Evolutionary conservation across 306 rosid species (phyloP).

Genomic region (Dicorynia guianensis): DNA sequence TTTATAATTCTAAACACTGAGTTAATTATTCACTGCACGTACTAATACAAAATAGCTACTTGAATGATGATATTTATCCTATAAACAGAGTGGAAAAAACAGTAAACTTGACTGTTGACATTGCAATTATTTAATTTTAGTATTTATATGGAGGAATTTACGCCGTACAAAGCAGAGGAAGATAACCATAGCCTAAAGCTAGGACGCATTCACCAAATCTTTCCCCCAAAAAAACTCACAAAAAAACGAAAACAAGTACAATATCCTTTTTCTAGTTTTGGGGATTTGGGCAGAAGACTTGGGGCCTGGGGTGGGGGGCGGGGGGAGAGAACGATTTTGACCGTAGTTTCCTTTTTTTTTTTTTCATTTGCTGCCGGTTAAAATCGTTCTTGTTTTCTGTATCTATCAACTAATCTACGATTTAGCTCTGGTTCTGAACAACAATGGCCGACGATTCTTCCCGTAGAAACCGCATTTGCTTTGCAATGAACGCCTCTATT

Average conservation of each 20-base stretch:
- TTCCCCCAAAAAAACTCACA: background rate
- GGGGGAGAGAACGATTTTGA: too few species aligned
- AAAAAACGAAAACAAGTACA: conserved; percentile 13
- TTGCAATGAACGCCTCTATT: conserved; percentile 80
- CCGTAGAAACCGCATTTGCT: conserved; percentile 72
- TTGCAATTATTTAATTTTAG: background rate
- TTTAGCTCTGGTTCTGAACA: conserved; percentile 39
- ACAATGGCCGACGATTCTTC: conserved; percentile 71
- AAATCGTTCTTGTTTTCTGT: background rate
- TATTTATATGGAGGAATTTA: conserved; percentile 9
- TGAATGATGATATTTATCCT: too few species aligned
- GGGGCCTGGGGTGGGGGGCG: background rate
- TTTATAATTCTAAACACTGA: too few species aligned
- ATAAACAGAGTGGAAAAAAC: too few species aligned
- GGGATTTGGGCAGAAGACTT: background rate
- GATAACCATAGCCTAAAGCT: background rate
- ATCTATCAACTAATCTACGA: background rate
- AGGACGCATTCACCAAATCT: background rate
- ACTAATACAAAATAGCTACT: too few species aligned
- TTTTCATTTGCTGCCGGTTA: too few species aligned
- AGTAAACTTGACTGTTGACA: background rate
- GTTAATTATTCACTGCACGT: too few species aligned
- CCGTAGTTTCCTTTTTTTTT: background rate
- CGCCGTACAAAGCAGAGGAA: conserved; percentile 35
- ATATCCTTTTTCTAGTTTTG: background rate